Evolutionary conservation across 2,329 filamentous ascomycete species (phyloP).

Genomic region (Mollisia scopiformis): DNA sequence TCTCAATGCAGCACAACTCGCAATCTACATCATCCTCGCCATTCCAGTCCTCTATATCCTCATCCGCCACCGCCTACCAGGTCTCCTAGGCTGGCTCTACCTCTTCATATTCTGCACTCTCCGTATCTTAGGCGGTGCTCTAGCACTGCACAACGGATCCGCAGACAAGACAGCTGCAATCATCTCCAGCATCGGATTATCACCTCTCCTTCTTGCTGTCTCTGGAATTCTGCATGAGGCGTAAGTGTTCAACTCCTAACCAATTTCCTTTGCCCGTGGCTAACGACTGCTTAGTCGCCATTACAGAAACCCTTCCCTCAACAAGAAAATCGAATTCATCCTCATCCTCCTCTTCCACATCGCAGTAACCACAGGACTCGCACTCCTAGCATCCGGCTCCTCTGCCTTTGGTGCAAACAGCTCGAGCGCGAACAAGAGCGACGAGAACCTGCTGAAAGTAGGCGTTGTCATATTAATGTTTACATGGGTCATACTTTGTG

Average conservation of each 20-base stretch:
- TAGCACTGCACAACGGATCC: slow-evolving; percentile 32
- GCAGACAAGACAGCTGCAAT: slow-evolving; percentile 5
- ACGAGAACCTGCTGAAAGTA: slow-evolving; percentile 5
- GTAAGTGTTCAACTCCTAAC: slow-evolving; percentile 13
- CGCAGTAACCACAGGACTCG: slow-evolving; percentile 12
- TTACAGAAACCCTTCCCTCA: slow-evolving; percentile 22
- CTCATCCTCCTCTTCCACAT: slow-evolving; percentile 11
- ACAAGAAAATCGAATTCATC: slow-evolving; percentile 8
- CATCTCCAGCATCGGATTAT: slow-evolving; percentile 25
- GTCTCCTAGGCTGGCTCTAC: slow-evolving; percentile 44
- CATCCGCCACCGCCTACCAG: slow-evolving; percentile 38
- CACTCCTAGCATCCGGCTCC: slow-evolving; percentile 8
- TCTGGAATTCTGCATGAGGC: slow-evolving; percentile 28
- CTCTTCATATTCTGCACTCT: slow-evolving; percentile 42
- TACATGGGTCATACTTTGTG: slow-evolving; percentile 7
- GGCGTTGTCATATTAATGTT: slow-evolving; percentile 12
- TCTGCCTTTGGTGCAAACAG: not conserved
- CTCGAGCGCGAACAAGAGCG: not conserved
- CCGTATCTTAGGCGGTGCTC: slow-evolving; percentile 39
- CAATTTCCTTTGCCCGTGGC: not conserved
- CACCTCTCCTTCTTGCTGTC: slow-evolving; percentile 23
- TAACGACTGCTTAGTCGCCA: slow-evolving; percentile 17
- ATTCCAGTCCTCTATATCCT: slow-evolving; percentile 38
- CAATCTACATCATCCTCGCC: slow-evolving; percentile 40
- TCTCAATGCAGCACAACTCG: slow-evolving; percentile 19